Evolutionary conservation across 441 rosid genomes (phyloP), one percentile per base, ranked within the genome.

Genomic region (Populus hybrid): DNA sequence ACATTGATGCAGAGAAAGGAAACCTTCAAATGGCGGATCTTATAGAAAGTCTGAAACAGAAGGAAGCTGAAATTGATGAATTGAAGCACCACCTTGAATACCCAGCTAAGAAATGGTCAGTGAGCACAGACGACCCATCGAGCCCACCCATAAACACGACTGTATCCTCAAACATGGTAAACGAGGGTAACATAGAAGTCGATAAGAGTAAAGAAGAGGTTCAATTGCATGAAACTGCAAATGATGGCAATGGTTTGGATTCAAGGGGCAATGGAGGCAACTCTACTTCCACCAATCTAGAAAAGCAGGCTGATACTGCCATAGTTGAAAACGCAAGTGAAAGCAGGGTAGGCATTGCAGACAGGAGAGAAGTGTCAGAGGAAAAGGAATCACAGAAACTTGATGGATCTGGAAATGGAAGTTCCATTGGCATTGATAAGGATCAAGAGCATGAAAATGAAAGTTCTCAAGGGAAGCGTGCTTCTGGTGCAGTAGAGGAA

Each of bases 41-140:
- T n/a, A 82, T 70, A 32, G 90, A 83, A 59, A 83, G 76, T 54
- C 73, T 89, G 85, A 89, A 85, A 78, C 86, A 86, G 75, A 88
- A 86, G 84, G 89, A 85, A 68, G 83, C 82, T 24, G 87, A 88
- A 73, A 87, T 88, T 34, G 82, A 81, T 79, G 84, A 82, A 57
- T 76, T 90, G 80, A 90, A 85, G 84, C 84, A 32, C 26, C 89
- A 38, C 11, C 80, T 84, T 40, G 84, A 74, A 64, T 26, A 59
- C 40, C 77, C 80, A 6, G 66, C 35, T 72, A 83, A 76, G 61
- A 79, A 82, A 12, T 69, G 78, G 84, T 76, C 85, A 7, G 87
- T 70, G 3, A 82, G 81, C 18, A 23, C 81, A 7, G 79, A 80
- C 63, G 86, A 87, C 72, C 85, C 75, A 14, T 80, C 79, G 8